Percentiles rank a stretch among this genome's conserved stretches.
Evolutionary conservation across 106 monocot genomes (phyloP).

Genomic region (Dioscorea dumetorum): DNA sequence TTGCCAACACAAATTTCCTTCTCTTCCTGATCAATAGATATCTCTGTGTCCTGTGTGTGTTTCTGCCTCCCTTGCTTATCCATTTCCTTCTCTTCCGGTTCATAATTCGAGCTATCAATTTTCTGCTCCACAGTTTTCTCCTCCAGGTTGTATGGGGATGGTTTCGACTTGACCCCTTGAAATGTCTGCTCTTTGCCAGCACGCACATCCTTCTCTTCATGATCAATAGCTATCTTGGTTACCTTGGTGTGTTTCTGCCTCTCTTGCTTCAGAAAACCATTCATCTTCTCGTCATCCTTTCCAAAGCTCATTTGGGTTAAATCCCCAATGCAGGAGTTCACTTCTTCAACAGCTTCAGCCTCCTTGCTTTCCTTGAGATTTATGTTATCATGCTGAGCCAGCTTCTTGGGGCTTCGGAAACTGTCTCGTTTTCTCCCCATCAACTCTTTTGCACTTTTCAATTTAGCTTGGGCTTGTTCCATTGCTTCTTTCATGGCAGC

Average conservation of each 20-base stretch:
- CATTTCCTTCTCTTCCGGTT: no score
- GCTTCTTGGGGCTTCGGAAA: slow-evolving; percentile 35
- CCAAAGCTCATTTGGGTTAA: slow-evolving; percentile 4
- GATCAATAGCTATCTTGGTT: slow-evolving; percentile 4
- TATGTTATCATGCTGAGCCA: slow-evolving; percentile 13
- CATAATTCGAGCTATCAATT: no score
- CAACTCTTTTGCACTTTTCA: slow-evolving; percentile 72
- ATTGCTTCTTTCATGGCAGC: slow-evolving; percentile 94
- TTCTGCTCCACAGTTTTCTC: no score
- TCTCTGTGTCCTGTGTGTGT: background rate
- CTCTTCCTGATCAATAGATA: slow-evolving; percentile 7
- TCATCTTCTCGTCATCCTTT: slow-evolving; percentile 11
- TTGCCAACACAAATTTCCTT: slow-evolving; percentile 14
- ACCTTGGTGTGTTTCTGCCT: slow-evolving; percentile 2
- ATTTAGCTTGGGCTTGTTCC: slow-evolving; percentile 75
- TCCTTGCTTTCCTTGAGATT: slow-evolving; percentile 15
- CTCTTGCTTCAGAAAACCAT: slow-evolving; percentile 9
- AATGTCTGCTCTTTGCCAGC: slow-evolving; percentile 8
- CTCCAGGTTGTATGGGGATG: slow-evolving; percentile 20
- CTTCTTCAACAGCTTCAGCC: slow-evolving; percentile 12
- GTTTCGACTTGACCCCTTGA: slow-evolving; percentile 8
- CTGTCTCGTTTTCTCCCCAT: slow-evolving; percentile 65
- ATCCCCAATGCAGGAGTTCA: slow-evolving; percentile 1
- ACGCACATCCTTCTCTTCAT: slow-evolving; percentile 15
- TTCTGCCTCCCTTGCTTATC: slow-evolving; percentile 10